Conservation (phyloP, 225 moss, liverwort and hornwort species). For the Asterella californica region DNA sequence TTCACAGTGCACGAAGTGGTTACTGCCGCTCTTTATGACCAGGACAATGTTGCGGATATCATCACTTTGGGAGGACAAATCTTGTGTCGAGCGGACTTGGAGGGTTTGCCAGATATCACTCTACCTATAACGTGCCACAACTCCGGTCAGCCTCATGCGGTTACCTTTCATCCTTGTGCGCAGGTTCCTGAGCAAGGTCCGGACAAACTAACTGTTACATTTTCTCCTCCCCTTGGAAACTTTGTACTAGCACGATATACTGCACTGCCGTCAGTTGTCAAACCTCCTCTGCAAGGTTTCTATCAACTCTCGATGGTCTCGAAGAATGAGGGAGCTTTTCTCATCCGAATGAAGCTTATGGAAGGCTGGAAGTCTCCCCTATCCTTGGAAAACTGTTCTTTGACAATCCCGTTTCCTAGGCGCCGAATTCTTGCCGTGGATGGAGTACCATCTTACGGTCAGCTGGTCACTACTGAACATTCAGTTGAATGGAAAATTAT, state of each 20-base stretch:
- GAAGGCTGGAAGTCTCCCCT: constrained; percentile 69
- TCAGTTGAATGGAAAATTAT: constrained; percentile 92
- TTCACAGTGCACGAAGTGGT: constrained; percentile 87
- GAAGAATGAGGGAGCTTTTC: constrained; percentile 80
- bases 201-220: constrained; percentile 65
- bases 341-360: constrained; percentile 89
- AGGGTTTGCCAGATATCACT: constrained; percentile 87
- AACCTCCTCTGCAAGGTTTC: constrained; percentile 88
- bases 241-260: constrained; percentile 83
- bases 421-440: constrained; percentile 73
- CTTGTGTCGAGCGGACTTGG: constrained; percentile 88
- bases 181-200: constrained; percentile 73
- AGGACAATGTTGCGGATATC: constrained; percentile 82
- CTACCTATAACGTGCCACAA: constrained; percentile 69
- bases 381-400: constrained; percentile 83
- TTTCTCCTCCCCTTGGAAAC: constrained; percentile 88
- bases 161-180: constrained; percentile 87
- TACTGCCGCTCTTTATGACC: constrained; percentile 86
- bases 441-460: constrained; percentile 81
- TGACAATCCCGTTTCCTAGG: constrained; percentile 84
- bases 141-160: constrained; percentile 51
- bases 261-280: constrained; percentile 53
- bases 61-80: constrained; percentile 74
- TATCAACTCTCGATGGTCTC: constrained; percentile 98
- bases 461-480: constrained; percentile 72